Evolutionary conservation across 2,329 filamentous ascomycete species (phyloP).

Genomic region (Apiospora phragmitis): DNA sequence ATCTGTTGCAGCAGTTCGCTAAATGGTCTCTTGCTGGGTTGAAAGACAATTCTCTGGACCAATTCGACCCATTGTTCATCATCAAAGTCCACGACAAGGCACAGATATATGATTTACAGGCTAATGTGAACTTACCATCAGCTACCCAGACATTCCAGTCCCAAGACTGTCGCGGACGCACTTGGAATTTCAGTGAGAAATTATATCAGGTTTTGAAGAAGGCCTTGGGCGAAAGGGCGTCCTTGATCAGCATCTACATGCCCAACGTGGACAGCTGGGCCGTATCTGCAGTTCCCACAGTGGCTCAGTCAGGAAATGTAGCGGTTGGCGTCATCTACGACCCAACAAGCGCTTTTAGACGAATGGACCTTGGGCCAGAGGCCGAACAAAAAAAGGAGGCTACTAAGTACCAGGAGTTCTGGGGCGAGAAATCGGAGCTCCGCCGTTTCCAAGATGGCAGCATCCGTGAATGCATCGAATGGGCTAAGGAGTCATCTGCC

Average conservation of each 20-base stretch:
- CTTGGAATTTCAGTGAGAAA: constrained; percentile 51
- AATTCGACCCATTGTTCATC: constrained; percentile 86
- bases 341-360: constrained; percentile 67
- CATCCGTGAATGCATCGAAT: constrained; percentile 89
- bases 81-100: constrained; percentile 54
- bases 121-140: constrained; percentile 32
- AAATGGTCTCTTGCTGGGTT: constrained; percentile 72
- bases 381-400: constrained; percentile 85
- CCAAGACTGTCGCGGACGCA: constrained; percentile 43
- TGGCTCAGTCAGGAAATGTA: constrained; percentile 40
- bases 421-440: constrained; percentile 91
- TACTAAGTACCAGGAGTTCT: constrained; percentile 82
- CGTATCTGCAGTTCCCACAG: constrained; percentile 39
- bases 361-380: constrained; percentile 84
- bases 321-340: constrained; percentile 72
- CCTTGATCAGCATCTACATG: constrained; percentile 62
- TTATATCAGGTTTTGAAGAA: constrained; percentile 66
- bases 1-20: constrained; percentile 72
- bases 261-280: constrained; percentile 45
- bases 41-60: constrained; percentile 71
- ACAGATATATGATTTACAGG: constrained; percentile 55
- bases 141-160: constrained; percentile 24
- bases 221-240: constrained; percentile 75
- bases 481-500: constrained; percentile 64
- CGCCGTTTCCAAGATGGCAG: constrained; percentile 93